A percentile compares a stretch with the other conserved stretches of the same genome.
Evolutionary conservation across 2,329 filamentous ascomycete species (phyloP).

Genomic region (Aspergillus felis): DNA sequence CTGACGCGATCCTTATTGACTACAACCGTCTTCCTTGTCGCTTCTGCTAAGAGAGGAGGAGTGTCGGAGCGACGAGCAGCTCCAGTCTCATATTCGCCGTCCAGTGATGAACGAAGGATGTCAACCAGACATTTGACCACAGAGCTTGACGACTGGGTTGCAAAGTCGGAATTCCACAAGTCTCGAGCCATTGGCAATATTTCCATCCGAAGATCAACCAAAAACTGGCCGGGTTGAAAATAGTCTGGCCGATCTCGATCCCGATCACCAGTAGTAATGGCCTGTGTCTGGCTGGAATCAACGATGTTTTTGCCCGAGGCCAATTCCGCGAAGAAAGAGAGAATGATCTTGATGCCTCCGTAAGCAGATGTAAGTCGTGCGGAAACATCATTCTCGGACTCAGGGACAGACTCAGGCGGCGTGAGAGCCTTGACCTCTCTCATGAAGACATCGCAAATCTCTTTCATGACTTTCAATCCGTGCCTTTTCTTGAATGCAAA

Average conservation of each 20-base stretch:
- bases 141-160: constrained; percentile 73
- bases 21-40: constrained; percentile 50
- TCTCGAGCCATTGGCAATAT: constrained; percentile 71
- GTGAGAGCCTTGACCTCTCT: constrained; percentile 52
- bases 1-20: constrained; percentile 48
- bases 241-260: constrained; percentile 56
- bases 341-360: constrained; percentile 72
- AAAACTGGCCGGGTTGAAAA: constrained; percentile 68
- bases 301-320: constrained; percentile 72
- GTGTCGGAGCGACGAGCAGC: constrained; percentile 62
- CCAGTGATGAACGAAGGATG: constrained; percentile 73
- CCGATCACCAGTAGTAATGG: constrained; percentile 50
- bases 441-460: constrained; percentile 67
- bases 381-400: constrained; percentile 37
- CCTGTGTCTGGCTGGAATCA: constrained; percentile 66
- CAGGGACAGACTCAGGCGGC: constrained; percentile 38
- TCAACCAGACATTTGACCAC: constrained; percentile 78
- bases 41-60: constrained; percentile 45
- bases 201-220: constrained; percentile 79
- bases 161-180: constrained; percentile 80
- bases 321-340: constrained; percentile 74
- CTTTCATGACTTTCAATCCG: constrained; percentile 70
- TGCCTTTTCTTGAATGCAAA: constrained; percentile 79
- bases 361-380: constrained; percentile 49
- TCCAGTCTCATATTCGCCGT: constrained; percentile 69